Base-by-base conservation (phyloP, 2,329 filamentous ascomycete genomes). In the Akanthomyces uredinophilus region DNA sequence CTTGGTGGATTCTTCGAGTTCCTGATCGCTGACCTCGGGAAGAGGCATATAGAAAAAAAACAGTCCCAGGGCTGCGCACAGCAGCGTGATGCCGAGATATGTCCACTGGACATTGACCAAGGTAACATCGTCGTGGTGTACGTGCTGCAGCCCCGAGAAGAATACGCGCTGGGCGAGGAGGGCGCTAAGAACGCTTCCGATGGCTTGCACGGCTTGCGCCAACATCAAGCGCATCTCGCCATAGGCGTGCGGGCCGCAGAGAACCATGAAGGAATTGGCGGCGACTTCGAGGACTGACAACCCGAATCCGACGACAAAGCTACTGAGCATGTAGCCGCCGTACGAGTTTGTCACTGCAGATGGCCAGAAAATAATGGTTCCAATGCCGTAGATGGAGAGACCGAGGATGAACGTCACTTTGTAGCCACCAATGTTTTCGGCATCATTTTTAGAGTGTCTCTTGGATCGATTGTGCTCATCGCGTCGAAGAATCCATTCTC, bases 291-390 rank as follows among this genome's bases (percentile, higher is more conserved):
- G 83, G 0, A 92, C 86, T 1, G 87, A 87, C 1, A 95, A 79
- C 1, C 90, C 91, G 64, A 89, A 89, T 0, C 90, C 91, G 59
- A 92, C 88, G 32, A 94, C 87, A 68, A 94, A 86, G 66, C 81
- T 87, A 67, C 82, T 87, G 54, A 89, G 83, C 73, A 92, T 87
- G 74, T 94, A 95, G 2, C 91, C 91, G 18, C 86, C 83, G 67
- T 90, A 95, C 2, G 89, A 91, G 50, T 82, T 81, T 63, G 91
- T 83, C 11, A 93, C 84, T 8, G 88, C 89, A 1, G 87, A 89
- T 0, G 91, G 91, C 91, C 90, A 95, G 76, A 94, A 93, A 76
- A 92, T 91, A 65, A 94, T 85, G n/a, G 89, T 91, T 1, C 88
- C 89, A 5, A 85, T 79, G 1, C 88, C 88, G 70, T 93, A 94